Base-by-base conservation (phyloP, 78 protist species). In the Trichosphaerium sp. region DNA sequence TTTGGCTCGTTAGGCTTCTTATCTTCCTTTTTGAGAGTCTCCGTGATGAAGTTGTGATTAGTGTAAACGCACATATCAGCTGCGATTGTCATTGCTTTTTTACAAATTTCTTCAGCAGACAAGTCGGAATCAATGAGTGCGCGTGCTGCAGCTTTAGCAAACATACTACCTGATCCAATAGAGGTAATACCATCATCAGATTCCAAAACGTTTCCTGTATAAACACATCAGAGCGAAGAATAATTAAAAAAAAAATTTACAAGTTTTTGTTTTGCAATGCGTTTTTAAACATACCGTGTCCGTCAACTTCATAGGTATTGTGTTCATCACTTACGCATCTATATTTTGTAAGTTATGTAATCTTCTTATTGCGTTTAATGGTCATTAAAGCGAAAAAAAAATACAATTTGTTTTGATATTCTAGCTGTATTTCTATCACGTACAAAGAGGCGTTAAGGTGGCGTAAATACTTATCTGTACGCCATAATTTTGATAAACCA, bases 201-300 rank as follows among this genome's bases (percentile, higher is more conserved):
- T n/a, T 85, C 85, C 55, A 83, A 43, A 8, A 87, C 92, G 52
- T 87, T 84, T n/a, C n/a, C n/a, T n/a, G n/a, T n/a, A n/a, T n/a
- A n/a, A n/a, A n/a, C n/a, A n/a, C n/a, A n/a, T n/a, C n/a, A n/a
- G n/a, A n/a, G n/a, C n/a, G n/a, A n/a, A n/a, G n/a, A n/a, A n/a
- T n/a, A n/a, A n/a, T n/a, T n/a, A n/a, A n/a, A n/a, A n/a, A n/a
- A n/a, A n/a, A n/a, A n/a, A n/a, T n/a, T n/a, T n/a, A n/a, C n/a
- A n/a, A n/a, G n/a, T n/a, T n/a, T n/a, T n/a, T n/a, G n/a, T n/a
- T n/a, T n/a, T n/a, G n/a, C n/a, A n/a, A n/a, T n/a, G n/a, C n/a
- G n/a, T n/a, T n/a, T n/a, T n/a, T n/a, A n/a, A n/a, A n/a, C n/a
- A n/a, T n/a, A 43, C 92, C 92, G 28, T 62, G 72, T 26, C 92